Evolutionary conservation across 148 eudicot species (phyloP).

Genomic region (Dianthus caryophyllus): DNA sequence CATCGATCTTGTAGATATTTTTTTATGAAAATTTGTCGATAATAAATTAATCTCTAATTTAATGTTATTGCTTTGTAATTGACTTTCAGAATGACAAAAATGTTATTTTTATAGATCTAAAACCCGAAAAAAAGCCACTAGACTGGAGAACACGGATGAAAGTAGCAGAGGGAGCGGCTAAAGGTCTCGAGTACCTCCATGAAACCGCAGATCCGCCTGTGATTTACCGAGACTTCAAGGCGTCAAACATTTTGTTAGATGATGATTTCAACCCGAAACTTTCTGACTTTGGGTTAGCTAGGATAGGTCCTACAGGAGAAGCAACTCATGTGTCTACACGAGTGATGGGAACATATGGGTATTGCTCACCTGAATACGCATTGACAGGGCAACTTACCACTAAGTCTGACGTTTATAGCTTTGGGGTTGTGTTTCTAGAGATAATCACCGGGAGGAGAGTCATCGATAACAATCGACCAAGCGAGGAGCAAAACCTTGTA

Average conservation of each 20-base stretch:
- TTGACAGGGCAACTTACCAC: constrained; percentile 60
- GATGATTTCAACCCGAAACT: constrained; percentile 56
- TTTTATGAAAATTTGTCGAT: background rate
- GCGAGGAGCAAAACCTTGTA: constrained; percentile 71
- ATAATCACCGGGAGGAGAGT: constrained; percentile 79
- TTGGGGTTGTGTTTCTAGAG: constrained; percentile 86
- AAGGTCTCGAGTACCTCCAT: constrained; percentile 77
- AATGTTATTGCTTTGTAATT: too few relatives aligned
- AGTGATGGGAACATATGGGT: constrained; percentile 91
- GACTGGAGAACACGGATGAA: constrained; percentile 70
- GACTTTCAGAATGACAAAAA: too few relatives aligned
- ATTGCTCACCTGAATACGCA: constrained; percentile 91
- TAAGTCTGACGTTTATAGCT: constrained; percentile 82
- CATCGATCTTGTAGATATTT: background rate
- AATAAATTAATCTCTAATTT: too few relatives aligned
- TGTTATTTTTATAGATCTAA: constrained; percentile 26
- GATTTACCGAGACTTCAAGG: constrained; percentile 77
- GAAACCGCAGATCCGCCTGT: constrained; percentile 76
- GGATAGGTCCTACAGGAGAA: constrained; percentile 64
- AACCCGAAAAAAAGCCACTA: constrained; percentile 39
- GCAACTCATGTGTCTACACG: constrained; percentile 56
- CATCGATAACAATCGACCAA: constrained; percentile 53
- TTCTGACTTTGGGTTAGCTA: constrained; percentile 88
- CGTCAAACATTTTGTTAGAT: constrained; percentile 71
- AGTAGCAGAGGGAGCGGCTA: too few relatives aligned